These are phyloP conservation scores for Pichia sp. DNA, from an alignment of 1,139 yeast genomes.

Conservation along the genomic window DNA sequence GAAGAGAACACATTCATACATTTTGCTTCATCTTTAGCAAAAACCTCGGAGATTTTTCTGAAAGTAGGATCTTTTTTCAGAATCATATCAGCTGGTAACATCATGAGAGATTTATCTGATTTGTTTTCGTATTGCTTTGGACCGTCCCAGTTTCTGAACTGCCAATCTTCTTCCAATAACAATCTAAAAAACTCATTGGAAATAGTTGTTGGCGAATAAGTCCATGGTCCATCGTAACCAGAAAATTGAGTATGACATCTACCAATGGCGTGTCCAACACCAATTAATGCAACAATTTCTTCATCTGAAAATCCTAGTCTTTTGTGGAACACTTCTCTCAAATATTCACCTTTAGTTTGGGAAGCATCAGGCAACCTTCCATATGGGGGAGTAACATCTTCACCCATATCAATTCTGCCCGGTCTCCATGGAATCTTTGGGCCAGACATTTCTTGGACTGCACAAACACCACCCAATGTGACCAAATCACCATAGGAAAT, in stretches of 20 bases:
- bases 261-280: constrained; percentile 79
- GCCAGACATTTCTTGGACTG: constrained; percentile 80
- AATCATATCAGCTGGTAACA: constrained; percentile 59
- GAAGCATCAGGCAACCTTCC: constrained; percentile 81
- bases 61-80: constrained; percentile 42
- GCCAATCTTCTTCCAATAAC: constrained; percentile 71
- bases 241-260: constrained; percentile 57
- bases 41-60: constrained; percentile 41
- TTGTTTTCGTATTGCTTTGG: constrained; percentile 71
- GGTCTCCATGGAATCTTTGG: constrained; percentile 86
- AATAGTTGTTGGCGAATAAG: constrained; percentile 77
- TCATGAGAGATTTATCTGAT: constrained; percentile 59
- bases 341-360: constrained; percentile 53
- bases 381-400: constrained; percentile 46
- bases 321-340: constrained; percentile 51
- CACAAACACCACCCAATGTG: constrained; percentile 81
- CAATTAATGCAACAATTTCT: constrained; percentile 80
- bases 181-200: constrained; percentile 76
- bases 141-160: constrained; percentile 65
- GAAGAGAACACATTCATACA: constrained; percentile 46
- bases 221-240: constrained; percentile 95
- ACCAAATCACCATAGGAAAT: constrained; percentile 80
- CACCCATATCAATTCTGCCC: constrained; percentile 57
- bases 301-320: constrained; percentile 76
- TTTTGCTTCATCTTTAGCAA: constrained; percentile 43